Base-by-base conservation (phyloP, 140 eudicot species). In the Ambrosia hybrid region DNA sequence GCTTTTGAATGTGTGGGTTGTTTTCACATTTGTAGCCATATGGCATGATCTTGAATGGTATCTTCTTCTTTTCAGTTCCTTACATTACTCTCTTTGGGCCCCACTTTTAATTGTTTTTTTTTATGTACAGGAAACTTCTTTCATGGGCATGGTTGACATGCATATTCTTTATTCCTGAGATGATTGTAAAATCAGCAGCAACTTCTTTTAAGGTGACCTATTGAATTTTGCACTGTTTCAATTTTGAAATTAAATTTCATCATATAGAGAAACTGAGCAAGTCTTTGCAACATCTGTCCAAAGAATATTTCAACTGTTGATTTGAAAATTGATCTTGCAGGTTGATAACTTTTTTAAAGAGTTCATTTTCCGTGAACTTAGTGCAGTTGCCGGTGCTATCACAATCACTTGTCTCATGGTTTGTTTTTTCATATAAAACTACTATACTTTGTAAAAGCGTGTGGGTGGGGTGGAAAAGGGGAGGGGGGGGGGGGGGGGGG, bases 131-230 rank as follows among this genome's bases (percentile, higher is more conserved):
- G 99, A 94, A 90, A 75, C 99, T 94, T 94, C 90, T 94, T 55
- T 94, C 97, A 52, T 94, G 99, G 97, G 99, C 99, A 63, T 94
- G 99, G 99, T 88, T 94, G 83, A 94, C 99, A 16, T 94, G 99
- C 77, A 73, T 90, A 74, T 94, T 94, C 74, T 94, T 94, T 77
- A 79, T 94, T 49, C 99, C 99, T 14, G 99, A 94, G 81, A 86
- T 90, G 86, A 58, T 94, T 30, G 83, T 94, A 75, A 94, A 94
- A 80, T 86, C 96, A 67, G 89, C 88, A 59, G 83, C 92, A 45
- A 81, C 71, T 39, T 63, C 86, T 68, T 68, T 81, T 66, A 49
- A 88, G 99, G 99, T 93, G 67, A 45, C 46, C 15, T 55, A 45
- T 16, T 85, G 41, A 10, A 9, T 36, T 78, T 72, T 56, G 14